Conservation (phyloP, 768 basidiomycete species). For the Collybia sp. region DNA sequence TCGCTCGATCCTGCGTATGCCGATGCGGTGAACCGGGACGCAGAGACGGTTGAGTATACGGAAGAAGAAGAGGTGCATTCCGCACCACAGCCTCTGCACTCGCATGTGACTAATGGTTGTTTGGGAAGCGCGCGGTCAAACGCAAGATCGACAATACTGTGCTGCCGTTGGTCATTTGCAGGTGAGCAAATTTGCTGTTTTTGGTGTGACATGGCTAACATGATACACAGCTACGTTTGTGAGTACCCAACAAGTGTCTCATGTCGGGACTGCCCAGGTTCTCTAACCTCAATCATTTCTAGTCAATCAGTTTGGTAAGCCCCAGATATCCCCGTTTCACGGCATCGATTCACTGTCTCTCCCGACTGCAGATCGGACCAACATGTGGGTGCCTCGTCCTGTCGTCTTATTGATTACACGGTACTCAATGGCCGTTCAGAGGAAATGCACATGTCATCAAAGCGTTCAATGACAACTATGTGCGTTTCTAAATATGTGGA, state of each 20-base stretch:
- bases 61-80: conserved; percentile 40
- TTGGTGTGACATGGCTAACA: too few species aligned
- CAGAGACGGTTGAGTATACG: conserved; percentile 41
- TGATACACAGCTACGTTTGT: conserved; percentile 40
- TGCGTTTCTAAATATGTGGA: conserved; percentile 16
- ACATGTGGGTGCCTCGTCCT: conserved; percentile 35
- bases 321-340: not conserved
- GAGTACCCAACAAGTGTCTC: not conserved
- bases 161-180: conserved; percentile 44
- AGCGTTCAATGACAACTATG: conserved; percentile 50
- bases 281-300: not conserved
- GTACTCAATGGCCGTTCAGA: conserved; percentile 16
- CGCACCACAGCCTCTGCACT: too few species aligned
- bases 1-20: conserved; percentile 39
- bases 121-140: conserved; percentile 32
- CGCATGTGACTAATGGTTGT: too few species aligned
- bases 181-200: conserved; percentile 20
- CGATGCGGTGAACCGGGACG: conserved; percentile 47
- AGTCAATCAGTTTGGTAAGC: conserved; percentile 46
- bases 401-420: too few species aligned
- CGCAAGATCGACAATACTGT: conserved; percentile 49
- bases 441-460: conserved; percentile 52
- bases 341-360: not conserved
- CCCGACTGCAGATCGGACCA: conserved; percentile 41
- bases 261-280: conserved; percentile 9